phyloP scores from a whole-genome alignment of 805 yeast species.

The Metschnikowia noctiluminum region DNA sequence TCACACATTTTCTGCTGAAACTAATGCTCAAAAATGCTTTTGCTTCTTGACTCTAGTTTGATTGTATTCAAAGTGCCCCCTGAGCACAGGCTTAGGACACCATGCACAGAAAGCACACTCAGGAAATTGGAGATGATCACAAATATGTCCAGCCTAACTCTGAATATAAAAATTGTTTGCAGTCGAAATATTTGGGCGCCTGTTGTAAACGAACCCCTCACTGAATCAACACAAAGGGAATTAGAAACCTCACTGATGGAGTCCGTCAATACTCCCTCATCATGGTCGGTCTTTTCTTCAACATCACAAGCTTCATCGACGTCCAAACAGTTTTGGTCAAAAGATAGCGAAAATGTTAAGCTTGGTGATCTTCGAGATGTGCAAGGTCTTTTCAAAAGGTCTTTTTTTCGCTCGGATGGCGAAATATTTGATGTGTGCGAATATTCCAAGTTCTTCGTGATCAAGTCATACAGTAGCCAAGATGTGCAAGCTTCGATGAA shows the following conservation, averaged over 20 bases:
- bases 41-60: conserved; percentile 8
- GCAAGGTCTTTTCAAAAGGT: conserved; percentile 1
- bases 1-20: no score
- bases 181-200: conserved; percentile 13
- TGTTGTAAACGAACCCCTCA: neutral
- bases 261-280: neutral
- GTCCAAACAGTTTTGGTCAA: conserved; percentile 1
- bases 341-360: conserved; percentile 1
- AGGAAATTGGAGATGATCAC: conserved; percentile 1
- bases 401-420: conserved; percentile 1
- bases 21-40: conserved; percentile 3
- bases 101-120: conserved; percentile 7
- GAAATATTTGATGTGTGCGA: conserved; percentile 2
- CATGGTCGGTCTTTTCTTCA: conserved; percentile 3
- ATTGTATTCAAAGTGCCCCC: conserved; percentile 8
- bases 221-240: neutral
- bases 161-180: conserved; percentile 3
- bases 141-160: conserved; percentile 4
- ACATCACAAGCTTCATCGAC: conserved; percentile 2
- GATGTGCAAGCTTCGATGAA: conserved; percentile 50
- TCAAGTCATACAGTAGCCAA: conserved; percentile 48
- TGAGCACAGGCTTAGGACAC: neutral
- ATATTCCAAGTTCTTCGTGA: conserved; percentile 43
- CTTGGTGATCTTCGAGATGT: neutral
- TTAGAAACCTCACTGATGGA: neutral